Evolutionary conservation across 2,329 filamentous ascomycete species (phyloP), one percentile per base, ranked within the genome.

Genomic region (Colletotrichum neosansevieriae): DNA sequence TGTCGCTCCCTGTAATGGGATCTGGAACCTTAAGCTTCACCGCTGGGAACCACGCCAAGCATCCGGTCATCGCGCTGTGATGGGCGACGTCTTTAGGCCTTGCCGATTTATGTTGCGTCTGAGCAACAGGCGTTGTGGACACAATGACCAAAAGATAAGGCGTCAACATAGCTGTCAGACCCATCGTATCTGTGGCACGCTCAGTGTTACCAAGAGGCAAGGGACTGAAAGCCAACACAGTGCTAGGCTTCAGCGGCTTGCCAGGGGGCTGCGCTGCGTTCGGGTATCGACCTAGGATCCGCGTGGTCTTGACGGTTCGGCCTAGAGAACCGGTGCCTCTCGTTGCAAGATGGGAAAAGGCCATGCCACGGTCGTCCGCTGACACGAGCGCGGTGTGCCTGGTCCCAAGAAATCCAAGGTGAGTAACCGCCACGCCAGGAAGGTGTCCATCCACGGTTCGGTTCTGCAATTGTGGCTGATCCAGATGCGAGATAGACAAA

Each of bases 111-210:
- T 98, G 93, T 76, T 99, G 96, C 1, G 96, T 99, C 77, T 98
- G 94, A 4, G 97, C 96, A 40, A 98, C 87, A 0, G 96, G 96
- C 0, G 95, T 99, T 0, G 96, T 99, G 0, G 97, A 99, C 12
- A 99, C 96, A 73, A 99, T 94, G 42, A 99, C 96, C 44, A 99
- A 84, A 4, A 99, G 84, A 79, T 99, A 98, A 0, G 96, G 96
- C 0, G 96, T 99, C 64, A 99, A 84, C 86, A 99, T 94, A 5
- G 97, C 97, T 49, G 97, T 98, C 64, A 99, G 81, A 0, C 96
- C 96, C 83, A 99, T 88, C 3, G 86, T 85, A 77, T 99, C 96
- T 3, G 94, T 97, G 6, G 91, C 87, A 72, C 95, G 91, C 76
- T 97, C 94, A 3, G 97, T 89, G 75, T 98, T 99, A n/a, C 96